Evolutionary conservation across 352 stramenopile species (phyloP), one percentile per base, ranked within the genome.

Genomic region (Phytophthora tubulina): DNA sequence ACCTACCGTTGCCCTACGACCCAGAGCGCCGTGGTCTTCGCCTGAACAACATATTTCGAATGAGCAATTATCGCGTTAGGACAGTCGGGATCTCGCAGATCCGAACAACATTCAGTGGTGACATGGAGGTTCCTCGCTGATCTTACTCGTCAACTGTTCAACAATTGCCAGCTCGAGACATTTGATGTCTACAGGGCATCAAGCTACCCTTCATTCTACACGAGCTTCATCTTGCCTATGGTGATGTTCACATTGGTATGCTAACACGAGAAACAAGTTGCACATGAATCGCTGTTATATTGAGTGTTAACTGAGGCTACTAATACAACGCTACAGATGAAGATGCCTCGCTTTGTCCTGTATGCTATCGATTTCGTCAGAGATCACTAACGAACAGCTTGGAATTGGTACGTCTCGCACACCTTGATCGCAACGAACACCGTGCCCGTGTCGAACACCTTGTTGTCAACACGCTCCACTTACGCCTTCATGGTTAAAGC

Each of bases 81-180:
- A 87, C 44, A 14, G 70, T 50, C 2, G 38, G 21, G 1, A 50
- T 51, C 5, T 61, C 53, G 3, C 51, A 38, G 13, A 61, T 61
- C 27, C 53, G 14, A 13, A 51, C 44, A 3, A 56, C 57, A 0
- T 64, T 64, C n/a, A 44, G 30, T 33, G 42, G 55, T 10, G 55
- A 52, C 10, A 41, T 42, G 3, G 39, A 63, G 13, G 14, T 53
- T 11, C 55, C 41, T 46, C 41, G 41, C 41, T 46, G 41, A 3
- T 41, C 11, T 41, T 41, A 7, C 36, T 41, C 36, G 36, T 27
- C 21, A 27, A 27, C 21, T 27, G 21, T 27, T 27, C 21, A 27
- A 27, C 21, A 41, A 11, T 41, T 13, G 11, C 36, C 2, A 41
- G 36, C 41, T 17, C 1, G 21, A 27, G 21, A 27, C 21, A 27